Conservation (phyloP, 2,329 filamentous ascomycete species). For the Pseudogymnoascus sp. region DNA sequence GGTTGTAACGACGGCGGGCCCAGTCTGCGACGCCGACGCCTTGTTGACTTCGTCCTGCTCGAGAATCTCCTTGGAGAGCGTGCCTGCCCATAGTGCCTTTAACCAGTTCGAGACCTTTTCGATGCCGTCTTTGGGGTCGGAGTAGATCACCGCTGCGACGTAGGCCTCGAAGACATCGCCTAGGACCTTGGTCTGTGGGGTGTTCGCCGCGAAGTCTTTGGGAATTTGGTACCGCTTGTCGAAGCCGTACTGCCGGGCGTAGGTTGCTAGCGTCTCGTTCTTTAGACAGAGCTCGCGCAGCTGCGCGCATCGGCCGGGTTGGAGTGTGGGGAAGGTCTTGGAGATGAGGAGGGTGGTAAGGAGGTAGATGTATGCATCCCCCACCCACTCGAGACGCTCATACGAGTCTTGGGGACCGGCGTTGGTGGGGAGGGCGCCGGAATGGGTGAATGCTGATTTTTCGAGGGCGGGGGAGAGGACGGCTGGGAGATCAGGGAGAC, state of each 20-base stretch:
- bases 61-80: constrained; percentile 47
- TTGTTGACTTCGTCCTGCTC: constrained; percentile 24
- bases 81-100: constrained; percentile 62
- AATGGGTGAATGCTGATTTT: constrained; percentile 58
- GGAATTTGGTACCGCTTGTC: constrained; percentile 54
- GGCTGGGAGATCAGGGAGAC: constrained; percentile 50
- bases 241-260: constrained; percentile 62
- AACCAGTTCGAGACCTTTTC: constrained; percentile 60
- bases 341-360: constrained; percentile 69
- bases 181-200: constrained; percentile 57
- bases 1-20: background rate
- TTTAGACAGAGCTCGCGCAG: constrained; percentile 72
- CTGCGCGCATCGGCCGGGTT: constrained; percentile 63
- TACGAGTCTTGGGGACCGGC: constrained; percentile 44
- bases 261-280: constrained; percentile 67
- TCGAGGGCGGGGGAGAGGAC: constrained; percentile 53
- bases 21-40: background rate
- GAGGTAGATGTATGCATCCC: constrained; percentile 77
- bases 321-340: constrained; percentile 56
- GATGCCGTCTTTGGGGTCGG: constrained; percentile 56
- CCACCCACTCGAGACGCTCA: constrained; percentile 80
- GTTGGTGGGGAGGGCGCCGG: constrained; percentile 16
- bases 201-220: constrained; percentile 29
- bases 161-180: constrained; percentile 91
- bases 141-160: constrained; percentile 67